Base-by-base conservation (phyloP, 352 stramenopile species). In the Phytophthora pluvialis region DNA sequence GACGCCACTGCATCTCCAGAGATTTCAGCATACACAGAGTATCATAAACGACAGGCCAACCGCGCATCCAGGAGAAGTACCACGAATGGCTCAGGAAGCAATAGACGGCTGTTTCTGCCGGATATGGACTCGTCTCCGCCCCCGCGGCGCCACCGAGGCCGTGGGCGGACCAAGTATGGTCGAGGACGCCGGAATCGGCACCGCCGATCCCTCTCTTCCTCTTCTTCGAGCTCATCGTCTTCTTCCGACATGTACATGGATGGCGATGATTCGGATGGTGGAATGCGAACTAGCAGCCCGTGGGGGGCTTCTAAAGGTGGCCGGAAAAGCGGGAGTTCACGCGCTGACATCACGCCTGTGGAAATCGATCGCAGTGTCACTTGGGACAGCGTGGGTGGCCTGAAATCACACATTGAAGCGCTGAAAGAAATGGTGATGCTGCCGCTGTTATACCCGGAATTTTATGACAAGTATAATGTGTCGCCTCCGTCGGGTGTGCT, bases 361-460 rank as follows among this genome's bases (percentile, higher is more conserved):
- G 80, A 94, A 71, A 77, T 97, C 7, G 89, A 97, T 52, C 56
- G 70, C 32, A 91, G 76, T 36, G 81, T 97, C 42, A 94, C 76
- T 4, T 97, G 90, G 90, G 84, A 93, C 16, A 93, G 77, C 38
- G 77, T 97, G 12, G 91, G 91, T 2, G 91, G 91, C 0, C 67
- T 97, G 11, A 78, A 86, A 36, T 76, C 79, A 16, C 93, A 98
- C 57, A 93, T 98, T 29, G 77, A 92, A 47, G 83, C 90, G 25
- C 75, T 98, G 55, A 97, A 98, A 65, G 93, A 98, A 75, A 98
- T 98, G 93, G 89, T 98, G 9, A 84, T 98, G 77, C 79, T 98
- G 12, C 93, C 93, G 7, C 61, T 98, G 44, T 53, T 98, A 29
- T 98, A 98, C 57, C 93, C 93, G 0, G 91, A 98, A 66, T 93